Evolutionary conservation across 2,329 filamentous ascomycete species (phyloP).

Genomic region (Achaetomium macrosporum): DNA sequence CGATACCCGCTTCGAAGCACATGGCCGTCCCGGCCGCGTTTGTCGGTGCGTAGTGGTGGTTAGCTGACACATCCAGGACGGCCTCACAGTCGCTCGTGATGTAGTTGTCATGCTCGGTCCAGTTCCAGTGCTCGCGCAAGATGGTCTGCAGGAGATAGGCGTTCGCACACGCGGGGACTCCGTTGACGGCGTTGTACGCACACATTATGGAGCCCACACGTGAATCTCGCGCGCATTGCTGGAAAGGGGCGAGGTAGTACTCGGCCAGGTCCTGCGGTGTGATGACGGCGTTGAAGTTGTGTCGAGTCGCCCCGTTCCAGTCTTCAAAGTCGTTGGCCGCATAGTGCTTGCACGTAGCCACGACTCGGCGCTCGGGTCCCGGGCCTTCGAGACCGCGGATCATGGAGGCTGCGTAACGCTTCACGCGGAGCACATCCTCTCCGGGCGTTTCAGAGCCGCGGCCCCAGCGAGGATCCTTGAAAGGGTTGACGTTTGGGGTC

Average conservation of each 20-base stretch:
- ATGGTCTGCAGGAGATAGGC: constrained; percentile 56
- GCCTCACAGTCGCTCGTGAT: constrained; percentile 16
- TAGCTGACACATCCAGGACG: constrained; percentile 11
- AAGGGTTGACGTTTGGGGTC: constrained; percentile 64
- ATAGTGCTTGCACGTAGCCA: constrained; percentile 52
- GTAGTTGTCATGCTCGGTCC: constrained; percentile 24
- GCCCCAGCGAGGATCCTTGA: constrained; percentile 58
- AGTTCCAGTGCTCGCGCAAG: constrained; percentile 38
- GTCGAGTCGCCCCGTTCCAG: constrained; percentile 23
- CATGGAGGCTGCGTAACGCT: constrained; percentile 24
- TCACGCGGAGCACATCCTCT: constrained; percentile 25
- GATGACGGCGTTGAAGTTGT: constrained; percentile 47
- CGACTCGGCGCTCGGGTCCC: constrained; percentile 17
- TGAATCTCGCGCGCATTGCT: constrained; percentile 54
- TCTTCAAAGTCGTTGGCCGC: constrained; percentile 52
- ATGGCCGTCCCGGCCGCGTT: constrained; percentile 21
- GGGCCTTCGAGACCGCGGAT: constrained; percentile 25
- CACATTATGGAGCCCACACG: constrained; percentile 56
- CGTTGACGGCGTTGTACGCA: constrained; percentile 60
- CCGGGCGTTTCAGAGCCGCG: constrained; percentile 47
- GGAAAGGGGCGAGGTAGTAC: constrained; percentile 62
- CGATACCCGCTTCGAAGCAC: constrained; percentile 17
- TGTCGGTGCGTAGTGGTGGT: constrained; percentile 18
- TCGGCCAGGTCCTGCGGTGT: constrained; percentile 57
- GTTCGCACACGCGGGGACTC: constrained; percentile 40